Evolutionary conservation across 176 grass and related monocot genomes (phyloP), one percentile per base, ranked within the genome.

Genomic region (Zizania latifolia): DNA sequence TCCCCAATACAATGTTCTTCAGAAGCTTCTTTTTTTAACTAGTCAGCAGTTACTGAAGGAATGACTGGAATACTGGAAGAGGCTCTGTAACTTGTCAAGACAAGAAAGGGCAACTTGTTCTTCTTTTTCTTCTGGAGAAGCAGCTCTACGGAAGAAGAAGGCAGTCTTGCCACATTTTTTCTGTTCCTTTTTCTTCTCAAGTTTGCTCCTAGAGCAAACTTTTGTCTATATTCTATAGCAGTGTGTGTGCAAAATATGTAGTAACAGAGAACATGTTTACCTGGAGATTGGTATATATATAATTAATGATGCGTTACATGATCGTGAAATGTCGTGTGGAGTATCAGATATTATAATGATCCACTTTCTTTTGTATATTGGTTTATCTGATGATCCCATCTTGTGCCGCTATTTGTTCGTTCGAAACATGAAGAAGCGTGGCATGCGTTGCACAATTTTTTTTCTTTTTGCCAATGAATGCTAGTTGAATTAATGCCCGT

Each of bases 121-220:
- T 62, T 26, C 2, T 33, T 62, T 85, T 72, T 45, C 11, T 79
- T 19, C 26, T 41, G 57, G 17, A 58, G 50, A 69, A 17, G 26
- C 26, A 43, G n/a, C 21, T 62, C 50, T 21, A 61, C 35, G 58
- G 30, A n/a, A 57, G 82, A n/a, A 57, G 82, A 16, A 64, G 46
- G 11, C 4, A 11, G 71, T 55, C 45, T 44, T n/a, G n/a, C n/a
- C n/a, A n/a, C n/a, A 6, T 86, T 61, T 66, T 23, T 5, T 69
- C 31, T 65, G n/a, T 57, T 59, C 7, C 8, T 16, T 14, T 22
- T 3, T 1, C 62, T 65, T 36, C 37, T 61, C 45, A 17, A 70
- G 39, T 62, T 81, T 75, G 62, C 62, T 86, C 50, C 68, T 43
- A 62, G 8, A 54, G 77, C 63, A 81, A 75, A 75, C 70, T 62